These are phyloP conservation scores for Skeletonema marinoi DNA, from an alignment of 108 stramenopile species.

Conservation along the genomic window DNA sequence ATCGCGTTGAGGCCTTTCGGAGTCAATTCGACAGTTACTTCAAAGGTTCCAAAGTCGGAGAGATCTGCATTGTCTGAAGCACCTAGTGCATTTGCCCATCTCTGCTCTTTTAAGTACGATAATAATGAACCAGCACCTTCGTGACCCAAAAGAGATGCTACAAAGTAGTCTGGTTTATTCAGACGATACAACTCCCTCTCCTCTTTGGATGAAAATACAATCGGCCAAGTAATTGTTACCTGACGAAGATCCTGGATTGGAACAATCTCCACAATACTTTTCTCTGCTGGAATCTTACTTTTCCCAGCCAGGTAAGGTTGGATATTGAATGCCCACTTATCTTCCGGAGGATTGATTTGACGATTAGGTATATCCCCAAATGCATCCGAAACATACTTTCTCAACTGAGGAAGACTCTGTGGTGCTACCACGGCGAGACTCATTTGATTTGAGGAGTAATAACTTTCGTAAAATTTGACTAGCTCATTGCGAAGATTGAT, in stretches of 20 bases:
- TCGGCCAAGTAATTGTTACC: slow-evolving; percentile 79
- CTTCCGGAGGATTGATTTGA: slow-evolving; percentile 60
- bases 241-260: slow-evolving; percentile 84
- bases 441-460: slow-evolving; percentile 96
- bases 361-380: slow-evolving; percentile 82
- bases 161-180: slow-evolving; percentile 69
- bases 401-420: slow-evolving; percentile 67
- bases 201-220: slow-evolving; percentile 58
- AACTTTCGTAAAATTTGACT: slow-evolving; percentile 83
- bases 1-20: slow-evolving; percentile 66
- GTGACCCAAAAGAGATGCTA: slow-evolving; percentile 86
- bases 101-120: slow-evolving; percentile 74
- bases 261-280: slow-evolving; percentile 69
- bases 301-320: slow-evolving; percentile 50
- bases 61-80: slow-evolving; percentile 62
- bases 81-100: slow-evolving; percentile 80
- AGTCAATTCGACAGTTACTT: slow-evolving; percentile 80
- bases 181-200: slow-evolving; percentile 51
- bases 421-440: slow-evolving; percentile 87
- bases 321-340: slow-evolving; percentile 61
- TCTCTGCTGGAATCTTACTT: slow-evolving; percentile 61
- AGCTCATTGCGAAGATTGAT: slow-evolving; percentile 84
- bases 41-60: slow-evolving; percentile 80
- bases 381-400: slow-evolving; percentile 68
- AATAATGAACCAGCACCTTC: slow-evolving; percentile 87